These are phyloP conservation scores for Leishmania aethiopica DNA, from an alignment of 208 protist species.

Conservation along the genomic window DNA sequence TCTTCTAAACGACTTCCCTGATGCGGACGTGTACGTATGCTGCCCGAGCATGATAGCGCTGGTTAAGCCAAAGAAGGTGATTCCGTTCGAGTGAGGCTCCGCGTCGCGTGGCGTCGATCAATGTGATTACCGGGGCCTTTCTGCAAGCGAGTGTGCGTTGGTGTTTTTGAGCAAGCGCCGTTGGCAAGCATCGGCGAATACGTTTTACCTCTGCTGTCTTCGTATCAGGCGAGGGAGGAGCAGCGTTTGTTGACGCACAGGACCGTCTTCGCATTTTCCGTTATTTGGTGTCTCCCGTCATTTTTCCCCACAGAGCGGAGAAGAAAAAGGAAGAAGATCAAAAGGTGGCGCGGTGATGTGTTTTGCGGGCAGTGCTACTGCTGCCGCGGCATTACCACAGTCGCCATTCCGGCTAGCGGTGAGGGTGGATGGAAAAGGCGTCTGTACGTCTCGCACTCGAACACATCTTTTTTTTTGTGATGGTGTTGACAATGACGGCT, in stretches of 20 bases:
- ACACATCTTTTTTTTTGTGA: background rate
- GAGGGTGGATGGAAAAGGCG: background rate
- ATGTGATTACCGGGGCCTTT: background rate
- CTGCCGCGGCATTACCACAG: background rate
- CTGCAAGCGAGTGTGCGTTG: background rate
- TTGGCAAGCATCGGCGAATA: background rate
- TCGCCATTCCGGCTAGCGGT: conserved; percentile 7
- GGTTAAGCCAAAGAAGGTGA: conserved; percentile 49
- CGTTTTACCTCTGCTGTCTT: background rate
- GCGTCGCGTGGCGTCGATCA: background rate
- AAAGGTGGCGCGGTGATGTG: background rate
- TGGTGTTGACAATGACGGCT: background rate
- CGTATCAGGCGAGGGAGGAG: background rate
- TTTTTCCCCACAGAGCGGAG: background rate
- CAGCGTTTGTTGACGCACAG: background rate
- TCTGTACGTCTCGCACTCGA: background rate
- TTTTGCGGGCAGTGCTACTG: background rate
- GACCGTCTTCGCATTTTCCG: background rate
- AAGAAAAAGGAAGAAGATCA: background rate
- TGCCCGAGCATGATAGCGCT: conserved; percentile 66
- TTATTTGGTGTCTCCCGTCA: background rate
- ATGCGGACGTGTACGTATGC: conserved; percentile 87
- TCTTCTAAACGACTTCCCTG: conserved; percentile 55
- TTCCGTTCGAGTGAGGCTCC: conserved; percentile 30
- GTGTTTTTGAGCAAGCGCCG: background rate